phyloP scores from a whole-genome alignment of 164 flowering plant species.

The Amborella trichopoda region DNA sequence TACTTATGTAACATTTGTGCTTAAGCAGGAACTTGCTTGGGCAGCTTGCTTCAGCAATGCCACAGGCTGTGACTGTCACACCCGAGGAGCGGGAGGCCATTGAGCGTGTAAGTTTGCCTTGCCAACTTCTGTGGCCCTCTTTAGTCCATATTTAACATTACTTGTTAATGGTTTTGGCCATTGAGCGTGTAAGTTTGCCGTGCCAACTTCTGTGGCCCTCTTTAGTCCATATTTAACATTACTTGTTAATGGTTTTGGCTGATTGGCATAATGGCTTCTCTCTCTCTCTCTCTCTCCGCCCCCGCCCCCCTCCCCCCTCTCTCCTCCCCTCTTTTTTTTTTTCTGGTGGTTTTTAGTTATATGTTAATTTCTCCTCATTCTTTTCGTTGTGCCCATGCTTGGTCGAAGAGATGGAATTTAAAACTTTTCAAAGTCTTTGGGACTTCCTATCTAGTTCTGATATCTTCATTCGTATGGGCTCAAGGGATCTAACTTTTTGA shows the following conservation, averaged over 20 bases:
- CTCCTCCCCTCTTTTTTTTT: background rate
- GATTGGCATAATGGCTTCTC: background rate
- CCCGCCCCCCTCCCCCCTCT: background rate
- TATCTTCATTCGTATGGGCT: too few species aligned
- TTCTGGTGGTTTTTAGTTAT: background rate
- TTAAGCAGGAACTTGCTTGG: conserved; percentile 33
- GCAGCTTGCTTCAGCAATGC: conserved; percentile 50
- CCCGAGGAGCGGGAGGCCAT: conserved; percentile 91
- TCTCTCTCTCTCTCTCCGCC: background rate
- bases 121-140: background rate
- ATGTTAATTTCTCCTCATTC: too few species aligned
- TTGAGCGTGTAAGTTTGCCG: too few species aligned
- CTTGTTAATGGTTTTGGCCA: background rate
- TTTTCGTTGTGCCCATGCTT: too few species aligned
- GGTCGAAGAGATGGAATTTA: too few species aligned
- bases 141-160: too few species aligned
- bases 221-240: background rate
- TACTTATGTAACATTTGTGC: background rate
- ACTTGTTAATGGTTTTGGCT: background rate
- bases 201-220: too few species aligned
- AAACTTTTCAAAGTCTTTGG: too few species aligned
- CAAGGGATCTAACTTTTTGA: too few species aligned
- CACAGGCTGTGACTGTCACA: conserved; percentile 69
- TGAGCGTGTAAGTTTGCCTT: conserved; percentile 50
- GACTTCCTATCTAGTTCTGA: too few species aligned